These are phyloP conservation scores for Penicillium crustosum DNA, from an alignment of 2,329 filamentous ascomycete species.

Conservation along the genomic window DNA sequence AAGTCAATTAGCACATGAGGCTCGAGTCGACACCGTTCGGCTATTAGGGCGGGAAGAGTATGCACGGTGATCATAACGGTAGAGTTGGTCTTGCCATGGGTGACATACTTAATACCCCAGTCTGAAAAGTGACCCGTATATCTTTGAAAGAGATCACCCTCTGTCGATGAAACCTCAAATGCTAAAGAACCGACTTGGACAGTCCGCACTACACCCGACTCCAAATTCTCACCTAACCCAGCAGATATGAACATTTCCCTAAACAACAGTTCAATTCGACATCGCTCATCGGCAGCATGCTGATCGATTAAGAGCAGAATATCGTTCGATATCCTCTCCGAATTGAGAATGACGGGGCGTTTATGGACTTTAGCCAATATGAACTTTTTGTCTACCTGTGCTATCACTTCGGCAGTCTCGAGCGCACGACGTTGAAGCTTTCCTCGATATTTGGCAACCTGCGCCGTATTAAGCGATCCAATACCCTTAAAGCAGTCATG, in stretches of 20 bases:
- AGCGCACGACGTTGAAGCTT: slow-evolving; percentile 64
- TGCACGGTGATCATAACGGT: slow-evolving; percentile 49
- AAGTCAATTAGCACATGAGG: slow-evolving; percentile 71
- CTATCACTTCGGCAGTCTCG: slow-evolving; percentile 62
- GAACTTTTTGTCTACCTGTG: slow-evolving; percentile 88
- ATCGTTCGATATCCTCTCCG: slow-evolving; percentile 1
- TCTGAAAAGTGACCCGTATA: slow-evolving; percentile 59
- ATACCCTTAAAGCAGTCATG: slow-evolving; percentile 24
- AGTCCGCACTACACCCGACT: slow-evolving; percentile 23
- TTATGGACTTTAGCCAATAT: slow-evolving; percentile 65
- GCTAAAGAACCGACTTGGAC: slow-evolving; percentile 48
- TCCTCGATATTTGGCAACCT: slow-evolving; percentile 33
- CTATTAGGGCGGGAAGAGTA: slow-evolving; percentile 68
- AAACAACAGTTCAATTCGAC: slow-evolving; percentile 74
- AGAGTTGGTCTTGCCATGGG: slow-evolving; percentile 28
- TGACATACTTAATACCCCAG: slow-evolving; percentile 74
- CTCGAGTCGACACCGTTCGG: slow-evolving; percentile 72
- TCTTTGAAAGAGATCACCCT: slow-evolving; percentile 58
- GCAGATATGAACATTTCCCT: slow-evolving; percentile 48
- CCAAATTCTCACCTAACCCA: background rate
- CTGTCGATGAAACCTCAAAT: slow-evolving; percentile 65
- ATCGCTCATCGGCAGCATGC: slow-evolving; percentile 89
- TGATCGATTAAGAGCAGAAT: slow-evolving; percentile 81
- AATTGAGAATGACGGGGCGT: background rate
- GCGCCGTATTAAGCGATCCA: slow-evolving; percentile 24